These are phyloP conservation scores for Lepidopterella palustris DNA, from an alignment of 495 filamentous ascomycete species.

Conservation along the genomic window DNA sequence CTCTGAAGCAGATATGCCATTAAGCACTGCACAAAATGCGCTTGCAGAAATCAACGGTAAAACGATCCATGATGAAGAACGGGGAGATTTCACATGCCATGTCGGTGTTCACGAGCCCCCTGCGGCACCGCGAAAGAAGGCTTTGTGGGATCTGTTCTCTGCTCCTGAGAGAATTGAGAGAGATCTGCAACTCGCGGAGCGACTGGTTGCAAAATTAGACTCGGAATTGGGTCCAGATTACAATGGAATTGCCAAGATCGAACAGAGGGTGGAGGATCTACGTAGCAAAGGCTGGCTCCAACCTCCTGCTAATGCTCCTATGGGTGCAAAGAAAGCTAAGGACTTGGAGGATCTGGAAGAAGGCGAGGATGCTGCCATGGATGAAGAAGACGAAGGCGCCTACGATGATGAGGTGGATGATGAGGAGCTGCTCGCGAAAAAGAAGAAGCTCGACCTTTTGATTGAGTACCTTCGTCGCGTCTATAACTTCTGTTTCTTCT, in stretches of 20 bases:
- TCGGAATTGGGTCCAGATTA: slow-evolving; percentile 42
- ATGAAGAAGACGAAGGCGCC: slow-evolving; percentile 65
- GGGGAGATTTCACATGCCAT: slow-evolving; percentile 94
- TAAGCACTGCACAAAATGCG: slow-evolving; percentile 67
- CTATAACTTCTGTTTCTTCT: slow-evolving; percentile 99
- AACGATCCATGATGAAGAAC: slow-evolving; percentile 84
- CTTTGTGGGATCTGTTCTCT: slow-evolving; percentile 93
- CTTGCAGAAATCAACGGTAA: slow-evolving; percentile 92
- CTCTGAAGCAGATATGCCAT: slow-evolving; percentile 29
- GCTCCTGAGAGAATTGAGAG: slow-evolving; percentile 80
- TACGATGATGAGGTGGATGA: slow-evolving; percentile 79
- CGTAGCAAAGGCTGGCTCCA: slow-evolving; percentile 67
- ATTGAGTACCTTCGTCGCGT: slow-evolving; percentile 95
- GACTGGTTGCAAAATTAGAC: slow-evolving; percentile 73
- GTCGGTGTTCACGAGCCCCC: slow-evolving; percentile 93
- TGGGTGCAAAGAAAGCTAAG: slow-evolving; percentile 54
- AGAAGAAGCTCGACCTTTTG: slow-evolving; percentile 92
- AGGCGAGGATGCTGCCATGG: slow-evolving; percentile 59
- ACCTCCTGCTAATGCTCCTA: slow-evolving; percentile 52
- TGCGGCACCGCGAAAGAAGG: slow-evolving; percentile 82
- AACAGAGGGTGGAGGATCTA: slow-evolving; percentile 77
- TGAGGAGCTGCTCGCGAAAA: slow-evolving; percentile 80
- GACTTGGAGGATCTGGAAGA: slow-evolving; percentile 58
- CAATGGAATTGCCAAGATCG: slow-evolving; percentile 70
- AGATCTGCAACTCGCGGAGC: slow-evolving; percentile 70